Base-by-base conservation (phyloP, 306 rosid genomes). In the Cyamopsis tetragonoloba region DNA sequence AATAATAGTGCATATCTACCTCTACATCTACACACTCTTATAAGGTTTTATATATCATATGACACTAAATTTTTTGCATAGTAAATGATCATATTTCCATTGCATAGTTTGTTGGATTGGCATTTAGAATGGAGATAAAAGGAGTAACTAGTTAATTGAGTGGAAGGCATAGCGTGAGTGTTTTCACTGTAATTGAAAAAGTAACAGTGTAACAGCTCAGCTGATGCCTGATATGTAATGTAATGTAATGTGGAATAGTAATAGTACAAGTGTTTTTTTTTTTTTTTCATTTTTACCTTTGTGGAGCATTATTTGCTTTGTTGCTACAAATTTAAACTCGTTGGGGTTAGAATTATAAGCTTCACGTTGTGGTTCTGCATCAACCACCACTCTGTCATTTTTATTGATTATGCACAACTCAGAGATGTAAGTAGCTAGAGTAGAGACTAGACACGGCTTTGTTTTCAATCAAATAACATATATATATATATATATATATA, bases 371-470 rank as follows among this genome's bases (percentile, higher is more conserved):
- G 6, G 67, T 34, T 60, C 34, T 49, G 22, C 62, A 41, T 69
- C 70, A 72, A 72, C 63, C 63, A 49, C 54, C 62, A 35, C 5
- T 10, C 14, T 18, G 17, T 35, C 62, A 59, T 48, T 44, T n/a
- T 28, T 58, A 70, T 14, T 59, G 18, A 35, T 50, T 49, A 26
- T 10, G 60, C 66, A 41, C 39, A 57, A 46, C 49, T 71, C 24
- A 44, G 6, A 30, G 17, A 30, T 19, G 32, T 47, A 28, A n/a
- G 47, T 6, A 24, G 7, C 20, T 24, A 22, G 2, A 17, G 2
- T n/a, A n/a, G n/a, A n/a, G n/a, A n/a, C n/a, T n/a, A n/a, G n/a
- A n/a, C n/a, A n/a, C n/a, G n/a, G n/a, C n/a, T n/a, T n/a, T n/a
- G n/a, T n/a, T n/a, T n/a, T n/a, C n/a, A n/a, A n/a, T n/a, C n/a